Evolutionary conservation across 1,284 basidiomycete genomes (phyloP).

Genomic region (Schizopora paradoxa): DNA sequence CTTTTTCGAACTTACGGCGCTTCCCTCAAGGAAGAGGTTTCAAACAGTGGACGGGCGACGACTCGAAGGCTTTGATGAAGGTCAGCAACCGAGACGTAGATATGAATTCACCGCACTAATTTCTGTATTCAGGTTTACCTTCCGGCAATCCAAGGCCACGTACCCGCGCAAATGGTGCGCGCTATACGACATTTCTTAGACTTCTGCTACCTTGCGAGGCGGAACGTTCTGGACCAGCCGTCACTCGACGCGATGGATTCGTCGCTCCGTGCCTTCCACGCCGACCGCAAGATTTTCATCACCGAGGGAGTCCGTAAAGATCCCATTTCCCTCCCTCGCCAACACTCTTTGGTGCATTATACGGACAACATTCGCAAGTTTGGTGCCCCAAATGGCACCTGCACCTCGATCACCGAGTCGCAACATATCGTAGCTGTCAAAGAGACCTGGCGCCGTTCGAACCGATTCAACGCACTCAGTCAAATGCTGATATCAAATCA

Average conservation of each 20-base stretch:
- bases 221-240: slow-evolving; percentile 22
- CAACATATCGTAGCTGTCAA: slow-evolving; percentile 32
- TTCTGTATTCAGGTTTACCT: slow-evolving; percentile 23
- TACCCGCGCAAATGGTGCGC: slow-evolving; percentile 15
- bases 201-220: slow-evolving; percentile 32
- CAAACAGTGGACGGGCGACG: slow-evolving; percentile 20
- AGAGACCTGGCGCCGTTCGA: slow-evolving; percentile 31
- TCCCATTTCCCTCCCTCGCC: slow-evolving; percentile 29
- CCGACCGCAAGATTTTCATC: slow-evolving; percentile 28
- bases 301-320: slow-evolving; percentile 20
- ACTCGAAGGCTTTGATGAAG: slow-evolving; percentile 19
- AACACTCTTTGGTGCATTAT: slow-evolving; percentile 29
- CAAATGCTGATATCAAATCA: slow-evolving; percentile 32
- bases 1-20: slow-evolving; percentile 23
- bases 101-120: neutral
- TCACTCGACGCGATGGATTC: slow-evolving; percentile 24
- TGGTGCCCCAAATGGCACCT: slow-evolving; percentile 30
- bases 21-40: slow-evolving; percentile 20
- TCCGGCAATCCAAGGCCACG: slow-evolving; percentile 17
- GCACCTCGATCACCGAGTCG: slow-evolving; percentile 30
- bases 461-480: slow-evolving; percentile 23
- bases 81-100: slow-evolving; percentile 2
- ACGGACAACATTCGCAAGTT: slow-evolving; percentile 21
- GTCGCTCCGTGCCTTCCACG: slow-evolving; percentile 28
- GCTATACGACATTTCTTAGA: slow-evolving; percentile 27